Base-by-base conservation (phyloP, 2,329 filamentous ascomycete species). In the Calycina marina region DNA sequence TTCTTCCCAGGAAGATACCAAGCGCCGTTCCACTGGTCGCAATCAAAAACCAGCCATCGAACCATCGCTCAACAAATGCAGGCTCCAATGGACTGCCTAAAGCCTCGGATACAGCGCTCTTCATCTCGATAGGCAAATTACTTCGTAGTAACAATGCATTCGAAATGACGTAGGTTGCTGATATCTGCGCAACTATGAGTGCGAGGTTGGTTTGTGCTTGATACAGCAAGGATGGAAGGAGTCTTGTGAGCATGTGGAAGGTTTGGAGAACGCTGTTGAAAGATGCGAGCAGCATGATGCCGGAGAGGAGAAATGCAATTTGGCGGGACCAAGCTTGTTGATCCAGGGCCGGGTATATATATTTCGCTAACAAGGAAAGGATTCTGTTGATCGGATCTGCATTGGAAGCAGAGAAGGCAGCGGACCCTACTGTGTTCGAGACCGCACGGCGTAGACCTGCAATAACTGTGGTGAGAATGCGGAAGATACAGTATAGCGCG, bases 241-340 rank as follows among this genome's bases (percentile, higher is more conserved):
- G 79, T 42, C 77, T 76, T 3, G 78, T 72, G 49, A 93, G 82
- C 34, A 93, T 67, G 43, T 78, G 75, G 46, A 88, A 80, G 0
- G 84, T 93, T 52, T 90, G 83, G n/a, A 86, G 62, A 12, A 82
- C 83, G 36, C 76, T 80, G 54, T 78, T 83, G 56, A 85, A 84
- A 34, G 78, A 83, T 2, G 80, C 77, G 11, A 83, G 64, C 14
- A 93, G 73, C 52, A 93, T 90, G 30, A 86, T 72, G 12, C 83
- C 84, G 5, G 77, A 83, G 4, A 93, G 65, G 14, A 84, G 60
- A 55, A 93, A 92, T 37, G 78, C 84, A 42, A 92, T 86, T 49
- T 84, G 80, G 17, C 82, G 76, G 14, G 80, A 77, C 82, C 83
- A 92, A 6, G 81, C 79, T 8, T 73, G 67, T 48, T 84, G 80